These are phyloP conservation scores for Fusarium pseudonygamai DNA, from an alignment of 2,329 filamentous ascomycete genomes.

Conservation along the genomic window DNA sequence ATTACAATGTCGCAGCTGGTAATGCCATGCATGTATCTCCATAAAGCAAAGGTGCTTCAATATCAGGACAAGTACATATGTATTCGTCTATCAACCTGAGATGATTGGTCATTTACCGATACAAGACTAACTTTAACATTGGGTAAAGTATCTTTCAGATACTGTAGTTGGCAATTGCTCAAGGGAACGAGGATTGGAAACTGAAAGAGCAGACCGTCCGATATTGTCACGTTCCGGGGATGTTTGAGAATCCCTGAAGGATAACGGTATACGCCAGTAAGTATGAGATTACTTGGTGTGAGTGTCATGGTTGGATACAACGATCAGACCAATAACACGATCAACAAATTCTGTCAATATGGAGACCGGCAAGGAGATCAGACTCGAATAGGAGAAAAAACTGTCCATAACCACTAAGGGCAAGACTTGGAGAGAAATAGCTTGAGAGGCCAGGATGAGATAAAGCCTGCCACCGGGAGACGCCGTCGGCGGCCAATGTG, in stretches of 20 bases:
- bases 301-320: neutral
- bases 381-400: conserved; percentile 22
- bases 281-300: neutral
- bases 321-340: neutral
- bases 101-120: neutral
- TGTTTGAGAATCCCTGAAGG: neutral
- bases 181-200: neutral
- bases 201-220: conserved; percentile 15
- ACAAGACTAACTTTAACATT: neutral
- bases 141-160: neutral
- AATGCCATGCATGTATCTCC: neutral
- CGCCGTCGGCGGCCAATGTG: conserved; percentile 4
- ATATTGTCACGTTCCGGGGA: conserved; percentile 1
- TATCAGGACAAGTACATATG: neutral
- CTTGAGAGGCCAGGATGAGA: neutral
- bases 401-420: neutral
- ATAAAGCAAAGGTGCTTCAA: neutral
- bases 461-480: conserved; percentile 11
- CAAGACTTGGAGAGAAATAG: neutral
- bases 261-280: conserved; percentile 4
- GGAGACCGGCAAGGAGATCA: neutral
- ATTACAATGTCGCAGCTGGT: neutral
- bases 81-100: neutral
- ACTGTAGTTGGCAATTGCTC: neutral
- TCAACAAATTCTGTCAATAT: neutral